Conservation (phyloP, 441 rosid species). For the Geranium incanum region DNA sequence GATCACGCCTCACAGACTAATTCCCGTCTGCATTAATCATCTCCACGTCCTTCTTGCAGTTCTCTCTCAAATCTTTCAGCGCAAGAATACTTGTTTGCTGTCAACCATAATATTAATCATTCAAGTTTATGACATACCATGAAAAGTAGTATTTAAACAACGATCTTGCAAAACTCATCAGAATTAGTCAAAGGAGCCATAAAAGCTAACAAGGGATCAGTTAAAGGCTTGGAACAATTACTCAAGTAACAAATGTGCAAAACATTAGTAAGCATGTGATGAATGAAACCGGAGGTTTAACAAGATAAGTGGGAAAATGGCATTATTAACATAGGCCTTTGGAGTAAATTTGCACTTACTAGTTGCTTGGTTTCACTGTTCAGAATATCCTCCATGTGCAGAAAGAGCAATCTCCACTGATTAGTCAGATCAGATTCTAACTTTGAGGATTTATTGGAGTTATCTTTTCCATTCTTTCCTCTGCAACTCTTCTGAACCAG, state of each 20-base stretch:
- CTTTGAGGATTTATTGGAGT: conserved; percentile 35
- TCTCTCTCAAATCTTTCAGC: conserved; percentile 64
- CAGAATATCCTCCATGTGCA: conserved; percentile 65
- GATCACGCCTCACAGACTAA: too few relatives aligned
- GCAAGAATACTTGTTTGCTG: conserved; percentile 57
- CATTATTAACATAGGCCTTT: too few relatives aligned
- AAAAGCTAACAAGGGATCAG: not conserved
- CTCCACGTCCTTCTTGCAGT: conserved; percentile 66
- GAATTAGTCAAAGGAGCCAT: too few relatives aligned
- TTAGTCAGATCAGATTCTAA: conserved; percentile 49
- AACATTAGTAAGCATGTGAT: too few relatives aligned
- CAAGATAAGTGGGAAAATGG: not conserved
- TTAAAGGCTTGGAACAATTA: not conserved
- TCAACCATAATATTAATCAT: conserved; percentile 18
- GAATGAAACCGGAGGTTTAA: too few relatives aligned
- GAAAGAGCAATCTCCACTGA: conserved; percentile 84
- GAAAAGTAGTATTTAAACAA: too few relatives aligned
- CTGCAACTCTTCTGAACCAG: conserved; percentile 45
- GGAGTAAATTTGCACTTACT: conserved; percentile 42
- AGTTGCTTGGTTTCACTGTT: conserved; percentile 60
- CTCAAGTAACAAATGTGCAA: not conserved
- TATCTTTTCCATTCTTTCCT: conserved; percentile 44
- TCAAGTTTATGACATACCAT: conserved; percentile 7
- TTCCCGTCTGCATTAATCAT: conserved; percentile 22
- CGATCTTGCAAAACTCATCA: too few relatives aligned